Conservation (phyloP, 1,284 basidiomycete genomes). For the Rhodotorula sp. region DNA sequence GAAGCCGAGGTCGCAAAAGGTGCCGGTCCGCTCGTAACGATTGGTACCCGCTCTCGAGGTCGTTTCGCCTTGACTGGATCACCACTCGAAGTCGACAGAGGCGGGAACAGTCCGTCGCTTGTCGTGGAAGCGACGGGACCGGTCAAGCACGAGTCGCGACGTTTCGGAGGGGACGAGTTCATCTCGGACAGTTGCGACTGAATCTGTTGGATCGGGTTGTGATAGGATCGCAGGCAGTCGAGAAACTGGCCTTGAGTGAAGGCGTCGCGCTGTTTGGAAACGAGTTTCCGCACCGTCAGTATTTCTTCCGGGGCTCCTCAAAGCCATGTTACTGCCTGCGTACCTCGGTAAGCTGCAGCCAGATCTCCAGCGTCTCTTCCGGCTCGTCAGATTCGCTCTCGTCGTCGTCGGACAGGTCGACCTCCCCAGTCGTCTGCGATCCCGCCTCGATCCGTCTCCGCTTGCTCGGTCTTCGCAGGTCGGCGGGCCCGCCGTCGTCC, state of each 20-base stretch:
- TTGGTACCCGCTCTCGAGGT: constrained; percentile 9
- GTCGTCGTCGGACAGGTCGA: constrained; percentile 14
- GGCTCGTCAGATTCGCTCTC: constrained; percentile 27
- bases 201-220: constrained; percentile 30
- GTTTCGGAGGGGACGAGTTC: constrained; percentile 23
- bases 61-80: constrained; percentile 39
- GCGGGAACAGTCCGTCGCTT: not conserved
- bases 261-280: constrained; percentile 27
- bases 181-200: constrained; percentile 28
- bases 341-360: constrained; percentile 40
- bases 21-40: not conserved
- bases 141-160: constrained; percentile 11
- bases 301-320: too few species aligned
- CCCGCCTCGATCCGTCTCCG: constrained; percentile 17
- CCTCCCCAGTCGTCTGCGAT: not conserved
- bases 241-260: constrained; percentile 40
- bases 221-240: constrained; percentile 36
- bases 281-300: not conserved
- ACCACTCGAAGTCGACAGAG: not conserved
- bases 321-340: not conserved
- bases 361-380: constrained; percentile 41
- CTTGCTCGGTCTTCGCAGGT: constrained; percentile 10
- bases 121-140: not conserved
- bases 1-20: constrained; percentile 2
- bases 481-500: not conserved